Evolutionary conservation across 129 eudicot genomes (phyloP).

Genomic region (Chrysanthemum seticuspe): DNA sequence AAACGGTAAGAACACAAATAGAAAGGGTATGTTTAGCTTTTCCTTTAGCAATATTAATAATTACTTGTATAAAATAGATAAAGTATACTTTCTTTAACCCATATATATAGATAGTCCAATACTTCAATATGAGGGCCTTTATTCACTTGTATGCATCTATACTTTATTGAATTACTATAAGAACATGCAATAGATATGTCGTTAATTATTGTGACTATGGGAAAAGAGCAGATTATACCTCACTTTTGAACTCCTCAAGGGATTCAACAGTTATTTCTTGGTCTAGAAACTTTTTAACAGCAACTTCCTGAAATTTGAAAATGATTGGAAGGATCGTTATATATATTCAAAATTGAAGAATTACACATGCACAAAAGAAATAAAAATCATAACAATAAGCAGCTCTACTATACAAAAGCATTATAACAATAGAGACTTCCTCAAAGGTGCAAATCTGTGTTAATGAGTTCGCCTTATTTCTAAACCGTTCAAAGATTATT

Average conservation of each 20-base stretch:
- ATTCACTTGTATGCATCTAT: not conserved
- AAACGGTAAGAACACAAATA: constrained; percentile 3
- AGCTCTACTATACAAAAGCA: too few relatives aligned
- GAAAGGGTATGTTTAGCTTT: not conserved
- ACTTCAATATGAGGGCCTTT: not conserved
- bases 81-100: too few relatives aligned
- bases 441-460: not conserved
- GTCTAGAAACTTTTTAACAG: constrained; percentile 90
- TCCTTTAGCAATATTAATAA: too few relatives aligned
- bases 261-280: constrained; percentile 83
- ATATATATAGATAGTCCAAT: too few relatives aligned
- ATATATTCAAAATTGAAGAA: constrained; percentile 13
- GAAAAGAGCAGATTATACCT: constrained; percentile 50
- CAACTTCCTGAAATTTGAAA: constrained; percentile 71
- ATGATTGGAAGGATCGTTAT: constrained; percentile 9
- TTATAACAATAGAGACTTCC: too few relatives aligned
- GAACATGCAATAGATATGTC: constrained; percentile 6
- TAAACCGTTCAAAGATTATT: not conserved
- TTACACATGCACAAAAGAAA: constrained; percentile 4
- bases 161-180: not conserved
- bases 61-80: too few relatives aligned
- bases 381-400: not conserved
- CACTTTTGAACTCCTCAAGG: constrained; percentile 87
- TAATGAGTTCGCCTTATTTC: not conserved
- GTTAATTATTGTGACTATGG: not conserved